These are phyloP conservation scores for Dactylonectria estremocensis DNA, from an alignment of 2,329 filamentous ascomycete species.

Conservation along the genomic window DNA sequence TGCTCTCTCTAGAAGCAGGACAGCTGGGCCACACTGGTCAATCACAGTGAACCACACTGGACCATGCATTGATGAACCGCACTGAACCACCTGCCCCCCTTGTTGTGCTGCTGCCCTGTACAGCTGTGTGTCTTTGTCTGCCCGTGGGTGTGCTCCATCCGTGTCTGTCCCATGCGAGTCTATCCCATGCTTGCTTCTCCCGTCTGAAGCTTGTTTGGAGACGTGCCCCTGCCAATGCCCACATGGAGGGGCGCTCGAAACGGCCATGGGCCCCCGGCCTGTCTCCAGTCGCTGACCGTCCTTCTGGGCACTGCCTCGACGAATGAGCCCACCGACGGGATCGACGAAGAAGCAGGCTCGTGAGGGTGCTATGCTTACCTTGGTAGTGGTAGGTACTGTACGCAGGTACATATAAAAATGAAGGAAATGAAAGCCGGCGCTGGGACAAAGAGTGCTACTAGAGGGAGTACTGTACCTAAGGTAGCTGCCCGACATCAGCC, in stretches of 20 bases:
- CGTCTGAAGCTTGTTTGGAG: conserved; percentile 50
- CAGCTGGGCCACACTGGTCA: no score
- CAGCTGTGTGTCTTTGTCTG: no score
- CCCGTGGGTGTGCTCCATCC: conserved; percentile 1
- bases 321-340: conserved; percentile 48
- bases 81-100: conserved; percentile 27
- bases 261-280: conserved; percentile 42
- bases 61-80: not conserved
- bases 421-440: conserved; percentile 37
- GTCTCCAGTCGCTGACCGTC: conserved; percentile 42
- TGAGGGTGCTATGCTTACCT: not conserved
- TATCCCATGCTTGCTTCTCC: conserved; percentile 39
- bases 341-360: conserved; percentile 43
- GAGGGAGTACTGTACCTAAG: no score
- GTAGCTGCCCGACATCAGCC: conserved; percentile 30
- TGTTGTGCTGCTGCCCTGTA: not conserved
- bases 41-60: no score
- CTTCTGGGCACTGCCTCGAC: conserved; percentile 50
- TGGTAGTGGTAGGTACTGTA: conserved; percentile 13
- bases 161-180: not conserved
- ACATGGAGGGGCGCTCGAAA: conserved; percentile 39
- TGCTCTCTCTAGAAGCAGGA: no score
- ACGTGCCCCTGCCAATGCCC: conserved; percentile 42
- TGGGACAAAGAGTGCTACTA: not conserved
- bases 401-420: conserved; percentile 21